Evolutionary conservation across 1,284 basidiomycete genomes (phyloP).

Genomic region (Sporisorium iseilematis-ciliati): DNA sequence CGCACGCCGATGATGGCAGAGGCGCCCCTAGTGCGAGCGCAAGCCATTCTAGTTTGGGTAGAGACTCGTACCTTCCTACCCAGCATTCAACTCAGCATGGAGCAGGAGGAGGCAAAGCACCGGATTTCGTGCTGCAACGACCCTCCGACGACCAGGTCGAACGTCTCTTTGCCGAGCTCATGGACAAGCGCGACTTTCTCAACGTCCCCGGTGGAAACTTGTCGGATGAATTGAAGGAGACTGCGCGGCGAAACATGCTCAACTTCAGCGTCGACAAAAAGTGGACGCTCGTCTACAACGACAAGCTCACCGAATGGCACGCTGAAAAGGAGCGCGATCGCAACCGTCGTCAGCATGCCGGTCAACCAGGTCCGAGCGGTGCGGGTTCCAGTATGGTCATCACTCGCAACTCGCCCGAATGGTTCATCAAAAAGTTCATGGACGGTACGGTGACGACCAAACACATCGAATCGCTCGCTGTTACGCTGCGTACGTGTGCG

Average conservation of each 20-base stretch:
- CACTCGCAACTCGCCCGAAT: conserved; percentile 70
- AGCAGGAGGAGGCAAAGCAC: conserved; percentile 18
- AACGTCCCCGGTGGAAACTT: conserved; percentile 60
- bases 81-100: conserved; percentile 7
- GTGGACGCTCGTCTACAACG: conserved; percentile 89
- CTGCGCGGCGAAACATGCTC: conserved; percentile 63
- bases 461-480: conserved; percentile 81
- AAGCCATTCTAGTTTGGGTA: conserved; percentile 26
- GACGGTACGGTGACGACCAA: conserved; percentile 85
- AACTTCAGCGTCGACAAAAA: conserved; percentile 78
- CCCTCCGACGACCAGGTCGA: conserved; percentile 64
- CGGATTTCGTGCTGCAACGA: conserved; percentile 57
- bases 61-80: conserved; percentile 31
- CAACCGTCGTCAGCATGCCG: conserved; percentile 67
- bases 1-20: conserved; percentile 18
- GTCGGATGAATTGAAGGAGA: conserved; percentile 60
- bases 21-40: conserved; percentile 16
- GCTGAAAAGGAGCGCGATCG: conserved; percentile 68
- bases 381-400: conserved; percentile 68
- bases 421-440: conserved; percentile 89
- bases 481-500: conserved; percentile 77
- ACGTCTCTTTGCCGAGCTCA: conserved; percentile 68
- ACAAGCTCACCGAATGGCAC: conserved; percentile 83
- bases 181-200: conserved; percentile 68
- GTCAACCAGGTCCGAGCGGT: conserved; percentile 72